These are phyloP conservation scores for Elsinoe australis DNA, from an alignment of 2,329 filamentous ascomycete species.

Conservation along the genomic window DNA sequence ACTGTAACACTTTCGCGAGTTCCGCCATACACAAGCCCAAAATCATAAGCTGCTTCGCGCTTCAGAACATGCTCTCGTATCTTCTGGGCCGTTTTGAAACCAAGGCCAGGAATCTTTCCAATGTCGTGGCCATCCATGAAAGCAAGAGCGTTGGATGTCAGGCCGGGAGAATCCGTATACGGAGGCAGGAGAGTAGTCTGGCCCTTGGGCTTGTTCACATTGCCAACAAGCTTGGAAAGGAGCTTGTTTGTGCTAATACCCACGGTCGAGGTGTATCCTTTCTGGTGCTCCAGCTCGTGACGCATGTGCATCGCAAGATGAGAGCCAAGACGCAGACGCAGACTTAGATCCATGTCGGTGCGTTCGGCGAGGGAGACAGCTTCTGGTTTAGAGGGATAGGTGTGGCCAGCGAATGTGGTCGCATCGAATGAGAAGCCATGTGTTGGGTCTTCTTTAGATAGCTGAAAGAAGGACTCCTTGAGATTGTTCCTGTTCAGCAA, in stretches of 20 bases:
- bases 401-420: conserved; percentile 56
- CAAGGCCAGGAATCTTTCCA: conserved; percentile 76
- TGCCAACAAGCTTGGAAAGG: conserved; percentile 76
- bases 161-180: conserved; percentile 34
- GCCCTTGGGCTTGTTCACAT: conserved; percentile 73
- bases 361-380: not conserved
- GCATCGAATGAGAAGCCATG: conserved; percentile 76
- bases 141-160: conserved; percentile 37
- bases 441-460: conserved; percentile 65
- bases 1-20: conserved; percentile 56
- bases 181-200: conserved; percentile 78
- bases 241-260: conserved; percentile 84
- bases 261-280: conserved; percentile 79
- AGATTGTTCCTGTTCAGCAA: conserved; percentile 62
- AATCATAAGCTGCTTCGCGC: conserved; percentile 37
- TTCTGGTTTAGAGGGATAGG: conserved; percentile 38
- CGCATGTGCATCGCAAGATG: conserved; percentile 73
- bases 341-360: conserved; percentile 22
- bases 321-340: conserved; percentile 67
- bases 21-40: conserved; percentile 41
- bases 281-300: conserved; percentile 61
- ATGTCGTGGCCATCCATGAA: conserved; percentile 75
- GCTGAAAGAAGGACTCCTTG: conserved; percentile 66
- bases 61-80: conserved; percentile 55
- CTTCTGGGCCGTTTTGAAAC: conserved; percentile 65